A percentile compares a stretch with the other conserved stretches of the same genome.
These are phyloP conservation scores for Huntiella omanensis DNA, from an alignment of 2,329 filamentous ascomycete species.

Conservation along the genomic window DNA sequence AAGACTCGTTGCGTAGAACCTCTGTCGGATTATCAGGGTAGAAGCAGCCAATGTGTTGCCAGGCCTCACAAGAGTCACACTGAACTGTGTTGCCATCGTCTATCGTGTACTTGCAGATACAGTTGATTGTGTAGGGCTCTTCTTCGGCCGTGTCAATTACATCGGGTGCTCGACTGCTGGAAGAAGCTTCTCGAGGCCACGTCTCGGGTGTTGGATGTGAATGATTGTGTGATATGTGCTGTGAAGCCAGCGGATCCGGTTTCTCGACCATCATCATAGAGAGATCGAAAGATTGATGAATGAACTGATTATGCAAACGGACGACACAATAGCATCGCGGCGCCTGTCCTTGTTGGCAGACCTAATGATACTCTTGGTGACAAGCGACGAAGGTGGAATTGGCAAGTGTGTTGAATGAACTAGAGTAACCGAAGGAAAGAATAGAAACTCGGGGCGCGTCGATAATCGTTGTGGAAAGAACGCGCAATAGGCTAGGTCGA, in stretches of 20 bases:
- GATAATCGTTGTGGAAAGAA: too few species aligned
- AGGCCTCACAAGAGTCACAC: constrained; percentile 88
- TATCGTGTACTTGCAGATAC: constrained; percentile 82
- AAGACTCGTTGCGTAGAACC: constrained; percentile 45
- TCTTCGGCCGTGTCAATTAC: constrained; percentile 29
- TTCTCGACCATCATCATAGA: constrained; percentile 45
- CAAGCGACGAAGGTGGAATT: too few species aligned
- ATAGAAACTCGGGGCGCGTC: too few species aligned
- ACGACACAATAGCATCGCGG: constrained; percentile 34
- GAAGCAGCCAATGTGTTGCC: constrained; percentile 97
- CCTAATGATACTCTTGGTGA: too few species aligned
- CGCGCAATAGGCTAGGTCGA: too few species aligned
- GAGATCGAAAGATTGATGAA: constrained; percentile 18
- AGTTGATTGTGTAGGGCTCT: constrained; percentile 89
- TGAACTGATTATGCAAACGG: constrained; percentile 23
- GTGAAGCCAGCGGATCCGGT: constrained; percentile 32
- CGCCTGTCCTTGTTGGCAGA: constrained; percentile 18
- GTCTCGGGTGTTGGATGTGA: constrained; percentile 26
- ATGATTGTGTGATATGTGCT: constrained; percentile 33
- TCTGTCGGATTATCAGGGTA: constrained; percentile 57
- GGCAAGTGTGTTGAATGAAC: too few species aligned
- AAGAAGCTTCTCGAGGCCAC: constrained; percentile 19
- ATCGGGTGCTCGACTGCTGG: constrained; percentile 15
- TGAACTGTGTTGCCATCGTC: constrained; percentile 97
- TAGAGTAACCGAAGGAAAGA: too few species aligned